Conservation (phyloP, 2,329 filamentous ascomycete genomes). For the Chrysosporium keratinophilum region DNA sequence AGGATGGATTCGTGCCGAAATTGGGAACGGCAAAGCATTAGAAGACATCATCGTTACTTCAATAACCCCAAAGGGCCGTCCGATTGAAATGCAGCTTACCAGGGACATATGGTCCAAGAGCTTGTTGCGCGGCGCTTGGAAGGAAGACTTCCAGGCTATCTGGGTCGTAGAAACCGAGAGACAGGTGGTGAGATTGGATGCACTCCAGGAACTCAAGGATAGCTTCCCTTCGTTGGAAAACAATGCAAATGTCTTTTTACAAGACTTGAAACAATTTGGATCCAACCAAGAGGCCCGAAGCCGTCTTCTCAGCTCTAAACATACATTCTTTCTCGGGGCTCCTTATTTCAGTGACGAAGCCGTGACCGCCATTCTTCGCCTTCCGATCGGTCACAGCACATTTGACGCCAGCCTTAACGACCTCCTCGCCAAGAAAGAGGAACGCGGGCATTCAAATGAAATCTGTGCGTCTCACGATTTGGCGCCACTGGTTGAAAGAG, state of each 20-base stretch:
- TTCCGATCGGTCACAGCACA: background rate
- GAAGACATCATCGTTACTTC: background rate
- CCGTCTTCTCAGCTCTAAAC: background rate
- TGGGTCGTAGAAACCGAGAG: background rate
- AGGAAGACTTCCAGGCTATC: background rate
- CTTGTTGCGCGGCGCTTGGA: background rate
- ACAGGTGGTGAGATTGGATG: too few relatives aligned
- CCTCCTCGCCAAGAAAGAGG: background rate
- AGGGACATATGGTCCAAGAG: background rate
- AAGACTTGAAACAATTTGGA: too few relatives aligned
- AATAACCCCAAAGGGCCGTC: background rate
- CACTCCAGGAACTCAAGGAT: too few relatives aligned
- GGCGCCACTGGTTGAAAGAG: background rate
- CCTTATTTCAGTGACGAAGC: background rate
- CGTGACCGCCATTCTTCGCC: background rate
- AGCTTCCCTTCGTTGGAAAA: too few relatives aligned
- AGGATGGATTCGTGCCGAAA: background rate
- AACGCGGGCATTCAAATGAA: background rate
- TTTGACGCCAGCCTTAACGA: background rate
- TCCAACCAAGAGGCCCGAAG: too few relatives aligned
- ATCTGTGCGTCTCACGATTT: background rate
- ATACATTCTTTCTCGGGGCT: background rate
- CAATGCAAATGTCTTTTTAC: too few relatives aligned
- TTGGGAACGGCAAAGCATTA: background rate
- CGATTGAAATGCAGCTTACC: background rate